Base-by-base conservation (phyloP, 345 rosid genomes). In the Isatis tinctoria region DNA sequence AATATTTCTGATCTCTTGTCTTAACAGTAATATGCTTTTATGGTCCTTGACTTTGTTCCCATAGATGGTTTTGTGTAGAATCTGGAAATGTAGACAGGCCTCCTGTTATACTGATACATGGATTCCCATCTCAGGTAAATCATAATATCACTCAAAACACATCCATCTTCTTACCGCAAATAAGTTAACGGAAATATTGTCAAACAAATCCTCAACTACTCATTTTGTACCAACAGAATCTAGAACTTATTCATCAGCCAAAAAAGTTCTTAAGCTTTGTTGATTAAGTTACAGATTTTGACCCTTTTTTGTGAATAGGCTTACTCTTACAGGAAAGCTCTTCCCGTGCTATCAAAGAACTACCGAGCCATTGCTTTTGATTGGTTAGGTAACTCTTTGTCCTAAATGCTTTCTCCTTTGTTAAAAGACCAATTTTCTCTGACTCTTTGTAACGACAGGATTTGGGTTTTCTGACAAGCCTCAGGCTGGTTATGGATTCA, bases 391-490 rank as follows among this genome's bases (percentile, higher is more conserved):
- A 22, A 22, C 24, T 22, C 24, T 22, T 22, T 22, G 24, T 22
- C 24, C 24, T 22, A 22, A 22, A 22, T 22, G 2, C 24, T 22
- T 22, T 22, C 24, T 22, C 24, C 24, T 22, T 22, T 22, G 24
- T 22, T 22, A 22, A 22, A 22, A 22, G 24, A 22, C 24, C 24
- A 1, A 22, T 22, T 22, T 22, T 22, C 1, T 22, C 24, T 22
- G 24, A 22, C 2, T 22, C 24, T 22, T 22, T 22, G 1, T 22
- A 22, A 22, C 2, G 24, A 22, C 24, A 22, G 98, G 98, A 60
- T 94, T 94, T 75, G 97, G 96, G 24, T 94, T 94, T 82, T 94
- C 98, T n/a, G 96, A 94, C 73, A 94, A 91, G 79, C 98, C 98
- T 74, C 98, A 94, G 80, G 87, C 96, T 6, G 84, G 84, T 83